Conservation (phyloP, 2,329 filamentous ascomycete genomes). For the Samsoniella hepiali region DNA sequence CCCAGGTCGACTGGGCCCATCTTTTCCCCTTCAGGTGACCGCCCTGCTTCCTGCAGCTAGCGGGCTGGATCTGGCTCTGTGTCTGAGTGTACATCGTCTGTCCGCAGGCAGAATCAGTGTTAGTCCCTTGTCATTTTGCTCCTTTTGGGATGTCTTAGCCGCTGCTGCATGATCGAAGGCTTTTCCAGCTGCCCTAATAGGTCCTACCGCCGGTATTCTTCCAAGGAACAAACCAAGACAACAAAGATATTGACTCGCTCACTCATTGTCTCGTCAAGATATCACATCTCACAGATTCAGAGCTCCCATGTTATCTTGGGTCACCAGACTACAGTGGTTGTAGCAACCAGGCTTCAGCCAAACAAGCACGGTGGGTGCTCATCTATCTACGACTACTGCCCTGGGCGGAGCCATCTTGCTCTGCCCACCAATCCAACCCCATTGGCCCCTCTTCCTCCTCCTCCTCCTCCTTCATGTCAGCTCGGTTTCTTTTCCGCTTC, state of each 20-base stretch:
- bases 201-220: neutral
- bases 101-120: neutral
- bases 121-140: constrained; percentile 1
- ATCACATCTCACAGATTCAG: neutral
- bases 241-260: constrained; percentile 1
- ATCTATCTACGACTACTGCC: constrained; percentile 12
- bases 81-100: neutral
- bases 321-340: neutral
- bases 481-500: constrained; percentile 8
- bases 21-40: constrained; percentile 11
- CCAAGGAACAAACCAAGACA: neutral
- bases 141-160: neutral
- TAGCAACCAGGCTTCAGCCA: neutral
- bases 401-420: constrained; percentile 15
- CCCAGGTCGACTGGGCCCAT: constrained; percentile 9
- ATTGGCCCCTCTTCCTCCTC: constrained; percentile 6
- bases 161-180: neutral
- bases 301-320: neutral
- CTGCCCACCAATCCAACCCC: constrained; percentile 11
- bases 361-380: constrained; percentile 1
- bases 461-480: constrained; percentile 8
- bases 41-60: constrained; percentile 5
- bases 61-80: neutral
- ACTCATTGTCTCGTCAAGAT: neutral
- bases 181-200: neutral